These are phyloP conservation scores for Setaria italica DNA, from an alignment of 202 grass and related monocot genomes.

Conservation along the genomic window DNA sequence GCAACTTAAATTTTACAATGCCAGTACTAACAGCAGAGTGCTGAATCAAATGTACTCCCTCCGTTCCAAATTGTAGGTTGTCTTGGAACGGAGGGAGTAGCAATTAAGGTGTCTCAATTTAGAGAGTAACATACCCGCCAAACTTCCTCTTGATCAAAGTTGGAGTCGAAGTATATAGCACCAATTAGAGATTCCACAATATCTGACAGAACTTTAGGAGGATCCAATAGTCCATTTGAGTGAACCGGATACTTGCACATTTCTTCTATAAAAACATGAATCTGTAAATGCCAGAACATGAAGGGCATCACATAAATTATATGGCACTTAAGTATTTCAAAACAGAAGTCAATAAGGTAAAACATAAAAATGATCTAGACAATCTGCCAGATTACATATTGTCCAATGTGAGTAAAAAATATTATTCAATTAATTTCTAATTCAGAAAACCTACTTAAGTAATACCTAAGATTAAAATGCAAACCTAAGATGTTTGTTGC, in stretches of 20 bases:
- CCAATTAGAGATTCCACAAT: conserved; percentile 79
- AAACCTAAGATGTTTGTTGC: background rate
- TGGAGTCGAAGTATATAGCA: conserved; percentile 62
- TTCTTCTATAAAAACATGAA: conserved; percentile 59
- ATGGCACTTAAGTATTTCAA: conserved; percentile 9
- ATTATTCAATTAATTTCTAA: too few species aligned
- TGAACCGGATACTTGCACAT: conserved; percentile 62
- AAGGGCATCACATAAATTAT: conserved; percentile 10
- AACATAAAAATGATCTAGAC: background rate
- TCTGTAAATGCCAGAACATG: conserved; percentile 48
- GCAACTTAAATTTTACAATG: background rate
- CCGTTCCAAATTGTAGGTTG: too few species aligned
- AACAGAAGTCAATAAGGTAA: conserved; percentile 2
- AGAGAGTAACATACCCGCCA: conserved; percentile 55
- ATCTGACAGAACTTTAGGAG: conserved; percentile 69
- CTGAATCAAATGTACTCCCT: background rate
- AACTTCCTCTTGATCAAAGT: conserved; percentile 55
- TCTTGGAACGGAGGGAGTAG: too few species aligned
- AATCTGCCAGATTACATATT: background rate
- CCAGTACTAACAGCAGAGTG: background rate
- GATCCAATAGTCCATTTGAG: conserved; percentile 69
- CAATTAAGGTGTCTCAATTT: background rate
- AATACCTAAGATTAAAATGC: background rate
- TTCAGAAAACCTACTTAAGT: too few species aligned
- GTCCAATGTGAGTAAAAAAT: too few species aligned